Conservation (phyloP, 140 eudicot genomes). For the Ambrosia hybrid region DNA sequence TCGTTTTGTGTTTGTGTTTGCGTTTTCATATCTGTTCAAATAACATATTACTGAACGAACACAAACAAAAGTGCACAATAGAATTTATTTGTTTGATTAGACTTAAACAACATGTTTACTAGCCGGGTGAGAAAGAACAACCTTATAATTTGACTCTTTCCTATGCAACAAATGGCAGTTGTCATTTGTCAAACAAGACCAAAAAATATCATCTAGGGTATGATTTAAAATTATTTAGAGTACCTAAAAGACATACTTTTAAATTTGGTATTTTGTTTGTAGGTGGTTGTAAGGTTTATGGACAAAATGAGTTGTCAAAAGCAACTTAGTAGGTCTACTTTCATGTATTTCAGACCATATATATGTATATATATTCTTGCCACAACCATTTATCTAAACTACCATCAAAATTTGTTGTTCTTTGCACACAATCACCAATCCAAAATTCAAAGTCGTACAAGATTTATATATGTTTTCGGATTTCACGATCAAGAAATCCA, state of each 20-base stretch:
- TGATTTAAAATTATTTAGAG: conserved; percentile 10
- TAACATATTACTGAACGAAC: neutral
- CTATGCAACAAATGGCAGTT: conserved; percentile 8
- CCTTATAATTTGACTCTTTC: conserved; percentile 19
- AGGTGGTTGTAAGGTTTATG: conserved; percentile 36
- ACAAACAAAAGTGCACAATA: neutral
- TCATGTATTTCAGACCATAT: conserved; percentile 28
- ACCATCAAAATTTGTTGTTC: conserved; percentile 6
- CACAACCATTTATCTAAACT: conserved; percentile 22
- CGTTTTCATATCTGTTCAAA: neutral
- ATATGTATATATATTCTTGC: conserved; percentile 29
- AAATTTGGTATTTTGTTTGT: conserved; percentile 32
- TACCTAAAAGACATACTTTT: conserved; percentile 33
- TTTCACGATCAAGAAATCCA: conserved; percentile 21
- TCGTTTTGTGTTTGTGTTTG: neutral
- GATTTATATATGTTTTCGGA: conserved; percentile 2
- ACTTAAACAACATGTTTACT: neutral
- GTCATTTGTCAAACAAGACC: conserved; percentile 26
- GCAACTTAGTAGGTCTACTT: conserved; percentile 36
- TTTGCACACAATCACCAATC: conserved; percentile 7
- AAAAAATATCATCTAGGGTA: conserved; percentile 27
- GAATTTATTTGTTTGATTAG: neutral
- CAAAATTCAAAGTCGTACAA: conserved; percentile 15
- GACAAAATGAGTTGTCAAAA: conserved; percentile 44
- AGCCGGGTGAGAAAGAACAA: neutral